Evolutionary conservation across 257 asterid species (phyloP).

Genomic region (Craterostigma plantagineum): DNA sequence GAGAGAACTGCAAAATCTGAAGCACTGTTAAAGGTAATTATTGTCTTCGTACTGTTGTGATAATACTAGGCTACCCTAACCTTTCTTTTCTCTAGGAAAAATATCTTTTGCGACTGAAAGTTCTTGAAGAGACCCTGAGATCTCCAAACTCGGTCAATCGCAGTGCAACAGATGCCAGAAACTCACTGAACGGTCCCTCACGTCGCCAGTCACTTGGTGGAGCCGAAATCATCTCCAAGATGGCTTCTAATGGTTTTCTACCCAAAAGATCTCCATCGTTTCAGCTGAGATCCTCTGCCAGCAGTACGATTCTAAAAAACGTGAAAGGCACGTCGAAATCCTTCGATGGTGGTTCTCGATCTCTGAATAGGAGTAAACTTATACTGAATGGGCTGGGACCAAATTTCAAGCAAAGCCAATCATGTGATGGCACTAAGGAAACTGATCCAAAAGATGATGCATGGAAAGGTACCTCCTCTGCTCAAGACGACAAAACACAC

Average conservation of each 20-base stretch:
- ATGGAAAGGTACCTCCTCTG: conserved; percentile 40
- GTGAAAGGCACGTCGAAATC: conserved; percentile 98
- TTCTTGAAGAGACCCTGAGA: conserved; percentile 65
- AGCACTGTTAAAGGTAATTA: conserved; percentile 56
- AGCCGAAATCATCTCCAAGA: conserved; percentile 27
- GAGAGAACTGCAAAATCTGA: conserved; percentile 82
- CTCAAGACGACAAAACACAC: too few relatives aligned
- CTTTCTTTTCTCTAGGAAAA: conserved; percentile 41
- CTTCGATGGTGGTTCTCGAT: conserved; percentile 92
- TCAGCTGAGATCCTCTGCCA: conserved; percentile 72
- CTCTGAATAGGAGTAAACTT: conserved; percentile 64
- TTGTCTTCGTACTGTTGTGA: neutral
- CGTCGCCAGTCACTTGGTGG: conserved; percentile 60
- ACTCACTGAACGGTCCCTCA: conserved; percentile 28
- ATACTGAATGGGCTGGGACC: conserved; percentile 80
- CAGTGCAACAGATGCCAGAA: conserved; percentile 28
- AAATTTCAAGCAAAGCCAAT: conserved; percentile 76
- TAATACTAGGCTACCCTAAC: conserved; percentile 1
- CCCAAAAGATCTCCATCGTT: conserved; percentile 77
- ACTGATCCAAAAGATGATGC: conserved; percentile 31
- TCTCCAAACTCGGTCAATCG: conserved; percentile 26
- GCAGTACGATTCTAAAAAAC: conserved; percentile 76
- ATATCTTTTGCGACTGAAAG: conserved; percentile 66
- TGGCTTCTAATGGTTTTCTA: conserved; percentile 29
- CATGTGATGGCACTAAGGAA: conserved; percentile 82